Base-by-base conservation (phyloP, 2,329 filamentous ascomycete genomes). In the Verticillium tricorpus region DNA sequence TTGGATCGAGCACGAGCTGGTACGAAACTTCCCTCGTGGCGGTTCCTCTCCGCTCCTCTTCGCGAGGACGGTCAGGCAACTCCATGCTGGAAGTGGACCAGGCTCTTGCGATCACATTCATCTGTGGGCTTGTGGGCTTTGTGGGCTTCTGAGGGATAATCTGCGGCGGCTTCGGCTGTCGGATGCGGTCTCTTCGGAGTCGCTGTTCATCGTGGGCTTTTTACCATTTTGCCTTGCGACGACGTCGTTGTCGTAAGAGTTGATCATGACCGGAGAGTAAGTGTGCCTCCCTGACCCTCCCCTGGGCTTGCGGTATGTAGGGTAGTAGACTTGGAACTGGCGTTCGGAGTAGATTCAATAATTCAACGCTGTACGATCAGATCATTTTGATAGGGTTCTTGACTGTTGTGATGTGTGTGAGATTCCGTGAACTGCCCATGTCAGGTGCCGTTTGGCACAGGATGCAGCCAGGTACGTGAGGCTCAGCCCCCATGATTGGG, bases 91-190 rank as follows among this genome's bases (percentile, higher is more conserved):
- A 68, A 68, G 72, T 65, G 71, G 71, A 74, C 69, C 68, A 68
- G 68, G 61, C 67, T 72, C 19, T 71, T 65, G 58, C 62, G 63
- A 68, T 70, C 69, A 71, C 67, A 52, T 59, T 50, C 72, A 69
- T 73, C 70, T 66, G 68, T 71, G 70, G 72, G 71, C 64, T 70
- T 62, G 60, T 64, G 56, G 65, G 65, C 65, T 61, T 65, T 65
- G 69, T 74, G 73, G 73, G 74, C 72, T 74, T 75, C 73, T 74
- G 75, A 76, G 72, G 75, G 73, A 75, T 76, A 76, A 74, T 72
- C 58, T 31, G 32, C 31, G 56, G 32, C 45, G 19, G 37, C 39
- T 39, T 39, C 31, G 39, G n/a, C 58, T 54, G 45, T 59, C 58
- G 54, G 7, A 50, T 50, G n/a, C 34, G 12, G 37, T 22, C 25